Evolutionary conservation across 2,329 filamentous ascomycete species (phyloP).

Genomic region (Amylocarpus encephaloides): DNA sequence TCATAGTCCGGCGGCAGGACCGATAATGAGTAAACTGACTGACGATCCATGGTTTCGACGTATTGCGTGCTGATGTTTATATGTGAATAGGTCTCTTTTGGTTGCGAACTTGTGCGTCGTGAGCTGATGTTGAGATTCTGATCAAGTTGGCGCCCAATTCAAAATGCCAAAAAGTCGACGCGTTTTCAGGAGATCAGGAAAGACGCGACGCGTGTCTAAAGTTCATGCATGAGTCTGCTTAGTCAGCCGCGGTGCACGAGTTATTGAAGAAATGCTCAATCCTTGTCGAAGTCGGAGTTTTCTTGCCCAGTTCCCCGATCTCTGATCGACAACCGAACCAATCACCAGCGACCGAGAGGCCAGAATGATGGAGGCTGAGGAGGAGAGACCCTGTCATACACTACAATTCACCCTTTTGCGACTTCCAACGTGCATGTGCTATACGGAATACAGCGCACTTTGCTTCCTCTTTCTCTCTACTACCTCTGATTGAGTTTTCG

Average conservation of each 20-base stretch:
- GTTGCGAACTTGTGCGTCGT: neutral
- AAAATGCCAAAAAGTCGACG: neutral
- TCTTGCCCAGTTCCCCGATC: constrained; percentile 1
- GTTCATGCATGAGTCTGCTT: too few species aligned
- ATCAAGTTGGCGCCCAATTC: neutral
- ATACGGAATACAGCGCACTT: neutral
- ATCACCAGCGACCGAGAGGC: neutral
- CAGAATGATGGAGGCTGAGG: neutral
- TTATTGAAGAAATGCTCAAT: neutral
- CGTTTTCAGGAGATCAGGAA: neutral
- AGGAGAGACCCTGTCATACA: too few species aligned
- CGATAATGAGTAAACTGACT: constrained; percentile 79
- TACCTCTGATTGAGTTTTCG: neutral
- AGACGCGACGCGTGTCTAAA: too few species aligned
- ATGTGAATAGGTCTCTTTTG: neutral
- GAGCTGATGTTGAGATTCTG: neutral
- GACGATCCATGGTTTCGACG: constrained; percentile 64
- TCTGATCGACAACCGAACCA: neutral
- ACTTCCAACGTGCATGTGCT: neutral
- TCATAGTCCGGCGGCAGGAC: constrained; percentile 66
- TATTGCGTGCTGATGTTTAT: neutral
- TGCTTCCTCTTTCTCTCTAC: neutral
- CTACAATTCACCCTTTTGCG: neutral
- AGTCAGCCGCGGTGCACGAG: too few species aligned
- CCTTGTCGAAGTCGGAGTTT: constrained; percentile 7